Percentiles rank a stretch among this genome's conserved stretches.
These are phyloP conservation scores for Aspergillus luchuensis DNA, from an alignment of 2,329 filamentous ascomycete species.

Conservation along the genomic window DNA sequence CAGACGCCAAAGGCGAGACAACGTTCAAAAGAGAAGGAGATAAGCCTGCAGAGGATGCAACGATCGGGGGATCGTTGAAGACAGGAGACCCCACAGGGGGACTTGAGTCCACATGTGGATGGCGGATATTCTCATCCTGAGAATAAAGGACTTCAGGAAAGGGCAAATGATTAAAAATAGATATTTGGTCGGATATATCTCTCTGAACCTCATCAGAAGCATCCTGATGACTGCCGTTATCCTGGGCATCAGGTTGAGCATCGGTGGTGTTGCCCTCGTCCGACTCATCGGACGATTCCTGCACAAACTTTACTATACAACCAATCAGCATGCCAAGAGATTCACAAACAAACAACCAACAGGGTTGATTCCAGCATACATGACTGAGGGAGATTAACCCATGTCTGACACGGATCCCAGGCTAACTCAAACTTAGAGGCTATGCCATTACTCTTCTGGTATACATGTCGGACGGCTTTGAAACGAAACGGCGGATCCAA, in stretches of 20 bases:
- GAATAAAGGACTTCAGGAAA: not conserved
- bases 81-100: constrained; percentile 8
- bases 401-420: constrained; percentile 35
- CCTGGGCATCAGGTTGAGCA: constrained; percentile 1
- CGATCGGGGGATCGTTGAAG: constrained; percentile 7
- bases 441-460: constrained; percentile 33
- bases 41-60: constrained; percentile 14
- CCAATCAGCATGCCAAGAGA: not conserved
- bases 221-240: not conserved
- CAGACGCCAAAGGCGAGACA: constrained; percentile 20
- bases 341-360: not conserved
- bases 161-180: not conserved
- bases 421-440: constrained; percentile 32
- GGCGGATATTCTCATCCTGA: not conserved
- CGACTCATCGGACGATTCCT: constrained; percentile 25
- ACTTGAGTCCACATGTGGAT: constrained; percentile 1
- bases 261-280: constrained; percentile 9
- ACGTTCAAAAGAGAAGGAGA: constrained; percentile 13
- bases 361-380: constrained; percentile 20
- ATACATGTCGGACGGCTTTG: constrained; percentile 36
- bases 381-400: constrained; percentile 34
- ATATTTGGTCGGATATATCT: not conserved
- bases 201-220: not conserved
- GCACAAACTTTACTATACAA: constrained; percentile 30
- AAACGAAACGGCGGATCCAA: constrained; percentile 39